A percentile compares a stretch with the other conserved stretches of the same genome.
Evolutionary conservation across 2,329 filamentous ascomycete species (phyloP).

Genomic region (Talaromyces marneffei): DNA sequence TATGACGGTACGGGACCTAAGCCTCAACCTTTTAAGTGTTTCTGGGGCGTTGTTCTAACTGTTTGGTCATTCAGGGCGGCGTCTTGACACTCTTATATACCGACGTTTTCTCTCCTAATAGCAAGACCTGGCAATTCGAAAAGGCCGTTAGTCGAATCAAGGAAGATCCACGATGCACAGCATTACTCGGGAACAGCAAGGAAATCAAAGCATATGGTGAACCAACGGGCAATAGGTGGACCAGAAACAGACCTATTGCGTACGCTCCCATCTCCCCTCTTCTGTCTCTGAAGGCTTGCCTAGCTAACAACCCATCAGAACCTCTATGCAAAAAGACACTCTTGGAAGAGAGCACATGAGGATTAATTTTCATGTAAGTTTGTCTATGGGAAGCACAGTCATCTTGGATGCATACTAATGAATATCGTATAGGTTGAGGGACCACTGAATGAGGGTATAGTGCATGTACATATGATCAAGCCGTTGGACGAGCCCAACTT

Average conservation of each 20-base stretch:
- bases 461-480: slow-evolving; percentile 72
- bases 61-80: slow-evolving; percentile 51
- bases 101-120: slow-evolving; percentile 78
- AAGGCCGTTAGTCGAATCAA: slow-evolving; percentile 75
- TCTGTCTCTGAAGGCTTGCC: background rate
- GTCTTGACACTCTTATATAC: slow-evolving; percentile 72
- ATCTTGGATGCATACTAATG: background rate
- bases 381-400: too few relatives aligned
- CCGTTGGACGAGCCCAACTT: slow-evolving; percentile 59
- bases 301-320: slow-evolving; percentile 40
- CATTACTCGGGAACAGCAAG: slow-evolving; percentile 66
- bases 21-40: background rate
- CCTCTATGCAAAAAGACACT: slow-evolving; percentile 62
- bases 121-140: slow-evolving; percentile 84
- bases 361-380: slow-evolving; percentile 74
- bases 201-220: slow-evolving; percentile 79
- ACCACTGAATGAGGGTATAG: slow-evolving; percentile 64
- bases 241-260: slow-evolving; percentile 54
- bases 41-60: background rate
- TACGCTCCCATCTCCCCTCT: slow-evolving; percentile 23
- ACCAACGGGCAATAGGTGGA: slow-evolving; percentile 75
- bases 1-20: slow-evolving; percentile 58
- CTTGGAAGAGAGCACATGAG: slow-evolving; percentile 72
- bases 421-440: slow-evolving; percentile 61
- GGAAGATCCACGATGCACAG: slow-evolving; percentile 62